phyloP scores from a whole-genome alignment of 371 early-diverging fungal genomes.

The Mortierella sp. region DNA sequence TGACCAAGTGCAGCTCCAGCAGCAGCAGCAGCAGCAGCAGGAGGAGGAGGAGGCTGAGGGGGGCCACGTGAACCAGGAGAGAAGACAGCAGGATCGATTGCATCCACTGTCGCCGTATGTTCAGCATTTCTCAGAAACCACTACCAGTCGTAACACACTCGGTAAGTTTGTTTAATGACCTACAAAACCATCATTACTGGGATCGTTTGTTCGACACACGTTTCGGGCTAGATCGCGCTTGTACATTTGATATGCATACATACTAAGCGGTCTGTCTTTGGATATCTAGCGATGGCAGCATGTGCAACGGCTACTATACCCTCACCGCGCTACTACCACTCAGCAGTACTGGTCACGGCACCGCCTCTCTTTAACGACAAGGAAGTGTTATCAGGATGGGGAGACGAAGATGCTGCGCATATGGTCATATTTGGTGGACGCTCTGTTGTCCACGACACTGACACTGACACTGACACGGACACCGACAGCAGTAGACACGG shows the following conservation, averaged over 20 bases:
- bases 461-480: no score
- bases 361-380: constrained; percentile 35
- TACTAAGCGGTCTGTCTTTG: no score
- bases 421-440: constrained; percentile 50
- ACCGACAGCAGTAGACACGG: no score
- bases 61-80: background rate
- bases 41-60: no score
- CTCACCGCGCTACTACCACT: constrained; percentile 34
- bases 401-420: constrained; percentile 32
- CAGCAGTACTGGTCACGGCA: constrained; percentile 33
- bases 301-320: constrained; percentile 13
- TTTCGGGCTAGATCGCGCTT: no score
- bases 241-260: no score
- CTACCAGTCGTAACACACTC: background rate
- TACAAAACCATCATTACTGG: no score
- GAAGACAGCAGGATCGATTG: background rate
- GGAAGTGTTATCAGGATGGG: constrained; percentile 38
- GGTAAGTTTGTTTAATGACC: constrained; percentile 3
- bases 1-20: constrained; percentile 13
- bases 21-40: background rate
- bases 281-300: background rate
- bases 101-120: constrained; percentile 1
- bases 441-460: background rate
- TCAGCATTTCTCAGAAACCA: background rate
- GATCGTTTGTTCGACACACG: no score